phyloP scores from a whole-genome alignment of 139 green algal genomes.

The Chlorella sp. region DNA sequence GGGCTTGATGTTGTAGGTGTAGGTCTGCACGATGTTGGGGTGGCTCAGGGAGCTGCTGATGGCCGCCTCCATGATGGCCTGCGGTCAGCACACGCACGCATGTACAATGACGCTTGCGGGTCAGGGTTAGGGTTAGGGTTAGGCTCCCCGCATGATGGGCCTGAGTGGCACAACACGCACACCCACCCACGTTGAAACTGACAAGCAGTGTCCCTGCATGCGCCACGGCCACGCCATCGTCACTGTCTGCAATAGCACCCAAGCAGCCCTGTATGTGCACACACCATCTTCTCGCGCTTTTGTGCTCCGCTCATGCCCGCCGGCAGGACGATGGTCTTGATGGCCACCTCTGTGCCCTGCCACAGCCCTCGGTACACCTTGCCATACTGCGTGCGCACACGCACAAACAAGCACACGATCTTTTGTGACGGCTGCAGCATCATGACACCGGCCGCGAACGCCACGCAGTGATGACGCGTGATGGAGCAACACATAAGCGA shows the following conservation, averaged over 20 bases:
- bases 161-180: background rate
- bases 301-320: constrained; percentile 29
- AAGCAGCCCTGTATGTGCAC: too few species aligned
- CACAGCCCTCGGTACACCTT: constrained; percentile 19
- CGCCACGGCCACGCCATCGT: too few species aligned
- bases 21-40: constrained; percentile 27
- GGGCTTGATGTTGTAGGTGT: constrained; percentile 21
- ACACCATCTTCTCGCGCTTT: constrained; percentile 38
- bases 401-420: too few species aligned
- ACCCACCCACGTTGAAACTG: too few species aligned
- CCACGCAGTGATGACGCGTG: too few species aligned
- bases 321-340: constrained; percentile 22
- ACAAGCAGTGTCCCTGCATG: too few species aligned
- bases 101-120: too few species aligned
- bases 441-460: too few species aligned
- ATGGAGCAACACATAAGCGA: background rate
- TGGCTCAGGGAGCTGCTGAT: constrained; percentile 16
- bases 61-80: constrained; percentile 45
- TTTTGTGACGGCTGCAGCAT: too few species aligned
- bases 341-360: constrained; percentile 11
- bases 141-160: too few species aligned
- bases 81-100: background rate
- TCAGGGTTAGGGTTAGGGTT: too few species aligned
- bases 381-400: constrained; percentile 11
- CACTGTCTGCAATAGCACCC: too few species aligned